Percentiles rank a stretch among this genome's conserved stretches.
Conservation (phyloP, 768 basidiomycete species). For the Boletus rubroflammeus region DNA sequence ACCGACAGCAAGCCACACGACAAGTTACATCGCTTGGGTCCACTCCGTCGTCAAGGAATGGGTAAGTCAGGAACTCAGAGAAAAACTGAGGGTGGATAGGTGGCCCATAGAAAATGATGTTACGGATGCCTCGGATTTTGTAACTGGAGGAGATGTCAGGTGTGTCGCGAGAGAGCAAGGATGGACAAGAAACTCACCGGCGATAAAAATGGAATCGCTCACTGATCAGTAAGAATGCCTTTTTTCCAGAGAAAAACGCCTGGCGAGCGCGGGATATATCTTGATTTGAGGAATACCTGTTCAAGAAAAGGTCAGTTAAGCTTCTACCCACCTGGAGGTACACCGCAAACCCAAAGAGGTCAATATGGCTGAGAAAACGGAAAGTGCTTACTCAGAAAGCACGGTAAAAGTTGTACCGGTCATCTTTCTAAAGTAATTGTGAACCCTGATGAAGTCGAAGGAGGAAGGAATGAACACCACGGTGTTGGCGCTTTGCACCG, state of each 20-base stretch:
- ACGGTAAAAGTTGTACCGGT: constrained; percentile 70
- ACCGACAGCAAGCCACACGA: constrained; percentile 79
- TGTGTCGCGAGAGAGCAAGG: neutral
- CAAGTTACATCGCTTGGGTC: constrained; percentile 83
- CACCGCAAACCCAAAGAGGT: neutral
- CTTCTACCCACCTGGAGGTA: neutral
- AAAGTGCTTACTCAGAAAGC: constrained; percentile 74
- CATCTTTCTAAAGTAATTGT: constrained; percentile 78
- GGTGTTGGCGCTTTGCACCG: constrained; percentile 87
- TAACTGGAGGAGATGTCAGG: constrained; percentile 50
- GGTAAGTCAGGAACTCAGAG: constrained; percentile 83
- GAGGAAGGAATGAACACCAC: constrained; percentile 90
- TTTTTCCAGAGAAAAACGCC: constrained; percentile 86
- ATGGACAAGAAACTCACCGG: constrained; percentile 42
- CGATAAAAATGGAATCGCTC: constrained; percentile 99
- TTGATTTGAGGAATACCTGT: constrained; percentile 86
- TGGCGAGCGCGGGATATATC: constrained; percentile 94
- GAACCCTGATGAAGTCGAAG: constrained; percentile 92
- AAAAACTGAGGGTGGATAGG: constrained; percentile 92
- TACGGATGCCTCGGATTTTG: constrained; percentile 88
- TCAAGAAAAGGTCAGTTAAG: neutral
- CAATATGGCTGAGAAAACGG: neutral
- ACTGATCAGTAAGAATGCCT: constrained; percentile 83
- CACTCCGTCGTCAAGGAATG: constrained; percentile 88
- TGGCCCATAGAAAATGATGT: constrained; percentile 88